phyloP scores from a whole-genome alignment of 805 yeast genomes.

The Zygotorulaspora chibaensis region DNA sequence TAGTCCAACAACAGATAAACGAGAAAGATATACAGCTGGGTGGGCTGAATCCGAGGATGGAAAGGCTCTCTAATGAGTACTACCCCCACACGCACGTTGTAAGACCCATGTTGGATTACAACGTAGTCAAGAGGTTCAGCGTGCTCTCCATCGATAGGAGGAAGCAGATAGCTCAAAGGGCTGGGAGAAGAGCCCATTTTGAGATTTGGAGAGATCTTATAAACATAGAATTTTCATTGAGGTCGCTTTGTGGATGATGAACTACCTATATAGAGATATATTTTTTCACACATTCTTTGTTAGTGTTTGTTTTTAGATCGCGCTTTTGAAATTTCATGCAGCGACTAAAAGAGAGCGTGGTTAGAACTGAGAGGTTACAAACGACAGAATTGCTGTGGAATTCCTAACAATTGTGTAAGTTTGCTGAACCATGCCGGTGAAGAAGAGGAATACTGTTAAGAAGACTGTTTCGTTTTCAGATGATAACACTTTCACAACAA shows the following conservation, averaged over 20 bases:
- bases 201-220: slow-evolving; percentile 68
- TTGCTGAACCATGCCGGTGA: slow-evolving; percentile 12
- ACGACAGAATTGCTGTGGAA: too few species aligned
- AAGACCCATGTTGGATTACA: slow-evolving; percentile 65
- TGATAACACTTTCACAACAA: slow-evolving; percentile 29
- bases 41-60: slow-evolving; percentile 78
- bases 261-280: not conserved
- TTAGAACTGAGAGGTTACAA: too few species aligned
- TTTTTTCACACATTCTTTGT: not conserved
- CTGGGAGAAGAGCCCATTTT: slow-evolving; percentile 51
- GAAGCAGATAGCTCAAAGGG: slow-evolving; percentile 49
- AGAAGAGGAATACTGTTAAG: slow-evolving; percentile 19
- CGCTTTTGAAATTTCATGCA: too few species aligned
- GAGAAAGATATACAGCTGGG: slow-evolving; percentile 71
- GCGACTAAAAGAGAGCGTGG: too few species aligned
- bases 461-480: slow-evolving; percentile 35
- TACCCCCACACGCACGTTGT: slow-evolving; percentile 38
- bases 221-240: slow-evolving; percentile 46
- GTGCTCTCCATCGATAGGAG: slow-evolving; percentile 55
- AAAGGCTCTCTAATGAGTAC: slow-evolving; percentile 43
- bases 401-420: not conserved
- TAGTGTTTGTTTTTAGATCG: too few species aligned
- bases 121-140: slow-evolving; percentile 50
- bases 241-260: slow-evolving; percentile 17
- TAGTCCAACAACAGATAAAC: slow-evolving; percentile 79